Base-by-base conservation (phyloP, 441 rosid species). In the Breynia disticha region DNA sequence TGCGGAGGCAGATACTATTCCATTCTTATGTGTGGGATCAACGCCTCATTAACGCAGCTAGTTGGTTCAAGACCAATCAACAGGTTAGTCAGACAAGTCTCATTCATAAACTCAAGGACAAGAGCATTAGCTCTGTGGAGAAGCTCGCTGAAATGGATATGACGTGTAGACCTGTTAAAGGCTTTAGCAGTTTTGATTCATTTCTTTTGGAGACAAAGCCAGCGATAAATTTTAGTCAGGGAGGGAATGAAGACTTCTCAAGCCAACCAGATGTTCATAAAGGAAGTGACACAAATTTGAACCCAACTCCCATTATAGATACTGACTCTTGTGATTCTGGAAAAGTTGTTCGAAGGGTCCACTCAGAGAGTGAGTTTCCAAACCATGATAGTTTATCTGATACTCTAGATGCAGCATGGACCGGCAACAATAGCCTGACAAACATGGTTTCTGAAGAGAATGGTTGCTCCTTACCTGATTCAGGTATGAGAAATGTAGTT, bases 21-120 rank as follows among this genome's bases (percentile, higher is more conserved):
- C 95, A 81, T 64, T 82, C 95, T 66, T 78, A 77, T 68, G 76
- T 79, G 73, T 93, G 98, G 98, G 97, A 93, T 64, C 81, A 84
- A 56, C 90, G 81, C 38, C 84, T 93, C 60, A 70, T 84, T 61
- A 67, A 62, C 66, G 82, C 84, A 48, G 71, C 83, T 47, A 73
- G 62, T 72, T 60, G 66, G 57, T 74, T 68, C 28, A 72, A 73
- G 45, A 39, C 60, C 45, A 73, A 54, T 56, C 51, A 13, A 49
- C 72, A 68, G 57, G 79, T 72, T 55, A 50, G 67, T 56, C 64
- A 46, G 57, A 75, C 51, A 65, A 68, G 51, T 74, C 64, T 64
- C 55, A 22, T 57, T 20, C 56, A 81, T 53, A 78, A 80, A 62
- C 61, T 57, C 37, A 73, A 62, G 61, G 77, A 68, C 71, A 81